These are phyloP conservation scores for Colletotrichum tofieldiae DNA, from an alignment of 2,329 filamentous ascomycete species.

Conservation along the genomic window DNA sequence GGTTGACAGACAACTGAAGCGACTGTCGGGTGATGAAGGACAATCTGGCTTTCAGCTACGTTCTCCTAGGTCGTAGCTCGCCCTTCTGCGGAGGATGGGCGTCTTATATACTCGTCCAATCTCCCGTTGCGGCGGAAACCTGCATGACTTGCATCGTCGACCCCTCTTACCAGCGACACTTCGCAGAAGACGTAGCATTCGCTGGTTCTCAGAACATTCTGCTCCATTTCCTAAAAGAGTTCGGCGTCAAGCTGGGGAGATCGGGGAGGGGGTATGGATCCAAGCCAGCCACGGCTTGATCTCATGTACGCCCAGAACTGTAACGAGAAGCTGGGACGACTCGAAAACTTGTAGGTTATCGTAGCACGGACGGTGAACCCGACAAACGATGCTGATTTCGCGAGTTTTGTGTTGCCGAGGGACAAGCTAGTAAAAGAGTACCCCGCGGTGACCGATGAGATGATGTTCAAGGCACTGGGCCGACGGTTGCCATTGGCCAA, in stretches of 20 bases:
- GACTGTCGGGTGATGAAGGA: background rate
- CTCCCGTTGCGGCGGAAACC: background rate
- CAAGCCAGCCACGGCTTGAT: background rate
- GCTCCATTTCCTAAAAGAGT: background rate
- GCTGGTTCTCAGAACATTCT: background rate
- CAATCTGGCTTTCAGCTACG: background rate
- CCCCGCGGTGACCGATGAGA: background rate
- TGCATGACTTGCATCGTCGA: background rate
- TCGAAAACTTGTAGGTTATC: background rate
- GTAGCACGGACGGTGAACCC: slow-evolving; percentile 5
- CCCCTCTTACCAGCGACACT: background rate
- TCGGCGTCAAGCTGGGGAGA: background rate
- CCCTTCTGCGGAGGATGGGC: no score
- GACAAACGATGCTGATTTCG: background rate
- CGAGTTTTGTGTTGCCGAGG: background rate
- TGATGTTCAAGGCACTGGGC: slow-evolving; percentile 7
- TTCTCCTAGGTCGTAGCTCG: background rate
- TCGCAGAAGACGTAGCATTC: no score
- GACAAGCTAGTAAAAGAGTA: background rate
- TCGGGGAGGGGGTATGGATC: background rate
- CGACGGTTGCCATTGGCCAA: background rate
- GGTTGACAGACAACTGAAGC: background rate
- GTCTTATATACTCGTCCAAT: background rate
- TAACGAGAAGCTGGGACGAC: slow-evolving; percentile 20
- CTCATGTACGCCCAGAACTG: slow-evolving; percentile 29